Base-by-base conservation (phyloP, 108 stramenopile species). In the Cyclotella atomus region DNA sequence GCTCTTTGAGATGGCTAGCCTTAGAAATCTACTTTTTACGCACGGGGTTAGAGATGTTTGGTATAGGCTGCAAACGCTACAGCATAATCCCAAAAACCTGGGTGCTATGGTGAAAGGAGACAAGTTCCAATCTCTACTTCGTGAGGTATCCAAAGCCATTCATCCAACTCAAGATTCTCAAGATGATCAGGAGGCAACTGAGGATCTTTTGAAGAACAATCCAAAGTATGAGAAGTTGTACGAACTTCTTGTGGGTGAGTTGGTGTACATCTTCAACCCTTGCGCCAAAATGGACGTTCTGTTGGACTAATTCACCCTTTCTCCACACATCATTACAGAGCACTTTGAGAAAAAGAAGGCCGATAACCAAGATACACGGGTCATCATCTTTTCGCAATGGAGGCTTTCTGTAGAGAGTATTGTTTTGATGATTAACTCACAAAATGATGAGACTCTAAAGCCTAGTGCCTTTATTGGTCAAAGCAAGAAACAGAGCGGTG, bases 301-400 rank as follows among this genome's bases (percentile, higher is more conserved):
- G 12, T 41, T 12, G 9, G 20, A 21, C 2, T 52, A 23, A 0
- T 6, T 52, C n/a, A 6, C 4, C 20, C 2, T 23, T 52, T 52
- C n/a, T 52, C 1, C 24, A 23, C 21, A 20, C 19, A n/a, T 52
- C 24, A 1, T 23, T 15, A 57, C 28, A 15, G 88, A 89, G 34
- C 97, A 97, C 54, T 97, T 97, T 82, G 71, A 71, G 28, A 79
- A 90, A 30, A 76, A 81, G 23, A 25, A 70, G 34, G 85, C 88
- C 8, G 60, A 47, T 23, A 56, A 52, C 24, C 44, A 73, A 63
- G 82, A 85, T 2, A 87, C 93, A 5, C 82, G 95, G 14, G 94
- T 83, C 2, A 98, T 98, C 64, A 93, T 98, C 3, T 98, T 98
- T 82, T 83, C 91, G 2, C 87, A 95, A 30, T 89, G 84, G 75